Base-by-base conservation (phyloP, 179 eudicot species). In the Heliamphora pulchella region DNA sequence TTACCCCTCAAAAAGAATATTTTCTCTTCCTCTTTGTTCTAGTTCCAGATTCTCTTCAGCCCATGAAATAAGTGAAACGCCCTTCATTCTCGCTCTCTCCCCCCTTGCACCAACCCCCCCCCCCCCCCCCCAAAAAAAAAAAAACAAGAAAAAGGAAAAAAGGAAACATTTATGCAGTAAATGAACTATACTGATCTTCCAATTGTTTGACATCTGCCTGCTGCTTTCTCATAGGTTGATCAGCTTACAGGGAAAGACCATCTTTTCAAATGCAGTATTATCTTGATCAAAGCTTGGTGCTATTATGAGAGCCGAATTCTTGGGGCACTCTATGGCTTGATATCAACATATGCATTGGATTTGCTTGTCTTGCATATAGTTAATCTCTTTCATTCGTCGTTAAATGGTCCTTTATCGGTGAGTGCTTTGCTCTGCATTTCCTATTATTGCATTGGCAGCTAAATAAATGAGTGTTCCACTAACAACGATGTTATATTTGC, bases 261-360 rank as follows among this genome's bases (percentile, higher is more conserved):
- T 84, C 82, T 90, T 20, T 87, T 86, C 82, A 90, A 89, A 77
- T 87, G 86, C 53, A 87, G 93, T 81, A 83, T 90, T 41, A 89
- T 89, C 81, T 81, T 90, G 41, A 85, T 90, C 55, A 90, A 90
- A 82, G 85, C 93, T 58, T 90, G 93, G 93, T 89, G 91, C 85
- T 86, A 84, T 64, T 90, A 90, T 15, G 93, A 90, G 80, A 89
- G 93, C 82, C 81, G 88, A 9, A 83, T 85, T 67, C 86, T 89
- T 62, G 93, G 90, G 58, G 91, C 91, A 41, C 80, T 39, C 69
- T 74, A 86, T 85, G 89, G 91, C 71, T 85, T 90, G 51, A 80
- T 90, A 64, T 88, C 90, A 76, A 87, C 93, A 53, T 90, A 89
- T 80, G 93, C 88, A 55, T 83, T 87, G 82, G 93, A 90, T 77